Percentiles rank a stretch among this genome's conserved stretches.
Conservation (phyloP, 495 filamentous ascomycete species). For the Aspergillus sclerotiicarbonarius region DNA sequence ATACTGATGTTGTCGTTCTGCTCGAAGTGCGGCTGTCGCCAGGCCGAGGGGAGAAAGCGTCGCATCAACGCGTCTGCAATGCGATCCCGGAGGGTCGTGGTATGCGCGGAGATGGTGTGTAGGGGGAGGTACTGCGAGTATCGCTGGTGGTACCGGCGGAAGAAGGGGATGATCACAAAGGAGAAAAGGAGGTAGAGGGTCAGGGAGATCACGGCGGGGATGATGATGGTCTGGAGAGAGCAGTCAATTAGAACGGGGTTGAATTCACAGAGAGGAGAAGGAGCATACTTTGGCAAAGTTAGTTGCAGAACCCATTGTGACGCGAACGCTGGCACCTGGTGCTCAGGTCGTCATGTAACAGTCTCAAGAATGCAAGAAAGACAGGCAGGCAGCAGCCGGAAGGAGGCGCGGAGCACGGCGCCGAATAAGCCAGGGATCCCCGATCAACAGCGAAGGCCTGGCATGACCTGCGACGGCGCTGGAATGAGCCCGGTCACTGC, state of each 20-base stretch:
- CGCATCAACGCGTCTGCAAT: conserved; percentile 54
- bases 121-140: conserved; percentile 70
- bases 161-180: conserved; percentile 70
- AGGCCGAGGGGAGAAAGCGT: conserved; percentile 55
- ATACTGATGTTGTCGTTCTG: conserved; percentile 64
- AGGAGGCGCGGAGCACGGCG: neutral
- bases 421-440: neutral
- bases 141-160: conserved; percentile 70
- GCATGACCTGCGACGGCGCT: neutral
- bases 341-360: neutral
- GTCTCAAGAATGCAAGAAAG: neutral
- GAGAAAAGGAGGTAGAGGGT: conserved; percentile 69
- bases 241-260: neutral
- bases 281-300: conserved; percentile 33
- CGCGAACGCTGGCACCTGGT: no score
- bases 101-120: conserved; percentile 59
- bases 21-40: conserved; percentile 43
- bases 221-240: conserved; percentile 64
- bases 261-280: conserved; percentile 2
- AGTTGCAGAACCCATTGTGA: conserved; percentile 32
- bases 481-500: neutral
- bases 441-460: neutral
- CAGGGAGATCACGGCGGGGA: conserved; percentile 76
- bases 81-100: conserved; percentile 60
- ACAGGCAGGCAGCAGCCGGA: neutral